Base-by-base conservation (phyloP, 495 filamentous ascomycete species). In the Darksidea phi region DNA sequence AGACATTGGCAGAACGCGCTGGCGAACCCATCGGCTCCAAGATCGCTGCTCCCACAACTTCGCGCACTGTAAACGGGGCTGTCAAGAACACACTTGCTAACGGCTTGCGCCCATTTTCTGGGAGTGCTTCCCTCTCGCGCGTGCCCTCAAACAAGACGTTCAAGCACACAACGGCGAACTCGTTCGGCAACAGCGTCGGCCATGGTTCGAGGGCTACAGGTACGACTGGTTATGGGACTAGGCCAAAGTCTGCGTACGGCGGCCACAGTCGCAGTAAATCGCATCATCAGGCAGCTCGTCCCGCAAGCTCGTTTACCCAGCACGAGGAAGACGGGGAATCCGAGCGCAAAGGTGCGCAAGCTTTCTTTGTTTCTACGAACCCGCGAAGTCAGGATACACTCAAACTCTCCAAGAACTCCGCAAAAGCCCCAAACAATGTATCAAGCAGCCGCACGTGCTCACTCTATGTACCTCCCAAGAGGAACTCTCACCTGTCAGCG, bases 1-100 rank as follows among this genome's bases (percentile, higher is more conserved):
- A 61, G 37, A 69, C 66, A 6, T 41, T 71, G 43, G 20, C 32
- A 45, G 68, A 68, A 5, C 57, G 63, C 23, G 68, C 58, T 24
- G 68, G 48, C 18, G 66, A 71, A 57, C 49, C 60, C 7, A 36
- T 26, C 41, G 15, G n/a, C 26, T 46, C 57, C 13, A 68, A 57
- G 43, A 20, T 20, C 18, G 46, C 66, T 48, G 62, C 66, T 48
- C 61, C 68, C 15, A 12, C 57, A 2, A 59, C 15, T 54, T 23
- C 43, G 2, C 52, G 61, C 20, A 50, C 61, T 13, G 41, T 63
- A 36, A 66, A 57, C 46, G 32, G 25, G 26, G 41, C 53, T 17
- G 64, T 65, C 48, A 66, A 56, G 48, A 47, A n/a, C 13, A 43
- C 36, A n/a, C 15, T 21, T 18, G 43, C 48, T 17, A 57, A 64